Base-by-base conservation (phyloP, 176 grass and related monocot species). In the Oryza nivara region DNA sequence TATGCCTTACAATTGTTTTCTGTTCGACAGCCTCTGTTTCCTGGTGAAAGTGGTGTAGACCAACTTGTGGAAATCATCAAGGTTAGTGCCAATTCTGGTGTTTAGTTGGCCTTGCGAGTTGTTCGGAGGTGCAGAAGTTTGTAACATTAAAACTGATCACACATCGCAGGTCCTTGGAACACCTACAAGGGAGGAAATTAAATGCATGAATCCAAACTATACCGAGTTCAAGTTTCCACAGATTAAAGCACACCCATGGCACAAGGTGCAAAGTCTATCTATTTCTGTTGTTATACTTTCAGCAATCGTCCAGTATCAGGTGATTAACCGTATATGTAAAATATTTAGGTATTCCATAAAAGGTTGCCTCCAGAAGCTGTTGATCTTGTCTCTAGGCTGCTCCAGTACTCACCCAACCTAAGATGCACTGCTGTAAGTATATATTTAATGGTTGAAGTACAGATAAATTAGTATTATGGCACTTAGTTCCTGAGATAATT, bases 171-270 rank as follows among this genome's bases (percentile, higher is more conserved):
- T 92, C 46, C 82, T 94, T 73, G 92, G 92, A 58, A 94, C 92
- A 19, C 92, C 90, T 5, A 94, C 92, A 48, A 94, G 92, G 65
- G 92, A 94, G 77, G 92, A 94, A 84, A 94, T 94, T 68, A 94
- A 94, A 86, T 94, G 92, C 87, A 94, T 94, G 92, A 94, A 94
- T 65, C 92, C 92, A 22, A 94, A 94, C 16, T 94, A 94, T 35
- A 92, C 87, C 0, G 92, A 94, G 80, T 94, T 92, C 45, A 94
- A 90, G 38, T 94, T 94, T 60, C 92, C 92, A 46, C 92, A 94
- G 73, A 94, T 94, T 52, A 94, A 94, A 75, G 92, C 87, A 73
- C 92, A 94, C 41, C 92, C 92, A 20, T 94, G 92, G 92, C 92
- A 94, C 82, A 94, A 94, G 92, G 92, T 94, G 40, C n/a, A 26